Base-by-base conservation (phyloP, 441 rosid species). In the Adansonia grandidieri region DNA sequence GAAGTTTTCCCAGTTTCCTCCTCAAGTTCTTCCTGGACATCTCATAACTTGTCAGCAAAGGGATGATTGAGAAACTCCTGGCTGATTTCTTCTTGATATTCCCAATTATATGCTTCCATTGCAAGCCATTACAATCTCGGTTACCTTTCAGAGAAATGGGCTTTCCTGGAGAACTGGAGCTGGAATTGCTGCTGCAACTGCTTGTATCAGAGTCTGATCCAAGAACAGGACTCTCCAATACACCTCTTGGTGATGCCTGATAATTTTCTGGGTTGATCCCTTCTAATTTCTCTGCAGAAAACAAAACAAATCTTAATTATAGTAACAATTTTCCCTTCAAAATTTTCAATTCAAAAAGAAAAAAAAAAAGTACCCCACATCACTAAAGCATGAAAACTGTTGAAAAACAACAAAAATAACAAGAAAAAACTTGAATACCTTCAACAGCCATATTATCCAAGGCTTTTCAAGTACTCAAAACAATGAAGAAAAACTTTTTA, bases 191-290 rank as follows among this genome's bases (percentile, higher is more conserved):
- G 82, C 81, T 77, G 83, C 81, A 74, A 58, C 80, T 50, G 40
- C 80, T 62, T 64, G 44, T 77, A 75, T 88, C 89, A 8, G 86
- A 85, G 70, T 86, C 89, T 19, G 82, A 42, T 6, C 88, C 85
- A 4, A 44, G 20, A 5, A 79, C 72, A 1, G 87, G 85, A 67
- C 79, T 82, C 80, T 90, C 93, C 67, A 87, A 63, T 6, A 88
- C 91, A 42, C 89, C 80, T 77, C 90, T 87, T n/a, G 93, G 91
- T 1, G 91, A 90, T 7, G 81, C 50, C 42, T 63, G 63, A 1
- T 80, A 82, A 9, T 24, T 77, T 76, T 81, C 82, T 61, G 80
- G 71, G 63, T 54, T 9, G 2, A 45, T 78, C 42, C 73, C 82
- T 47, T 19, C 68, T 28, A 28, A 44, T 45, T 32, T 32, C 37